These are phyloP conservation scores for Helicostylum pulchrum DNA, from an alignment of 192 early-diverging fungal genomes.

Conservation along the genomic window DNA sequence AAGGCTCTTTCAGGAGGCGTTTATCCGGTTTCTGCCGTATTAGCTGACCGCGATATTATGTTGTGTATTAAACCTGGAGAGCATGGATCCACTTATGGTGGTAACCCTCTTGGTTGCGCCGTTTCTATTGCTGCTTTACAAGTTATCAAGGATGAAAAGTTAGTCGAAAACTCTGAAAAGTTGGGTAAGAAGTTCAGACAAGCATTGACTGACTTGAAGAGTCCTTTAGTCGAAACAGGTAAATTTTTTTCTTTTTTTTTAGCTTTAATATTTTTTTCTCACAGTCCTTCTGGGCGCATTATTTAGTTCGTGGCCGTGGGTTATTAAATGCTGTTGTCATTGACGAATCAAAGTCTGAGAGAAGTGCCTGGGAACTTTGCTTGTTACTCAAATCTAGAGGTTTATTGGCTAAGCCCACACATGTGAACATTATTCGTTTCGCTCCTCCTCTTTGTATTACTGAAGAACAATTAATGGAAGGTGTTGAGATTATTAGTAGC, in stretches of 20 bases:
- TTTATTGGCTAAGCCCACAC: constrained; percentile 96
- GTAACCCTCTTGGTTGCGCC: constrained; percentile 93
- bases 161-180: constrained; percentile 74
- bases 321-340: constrained; percentile 96
- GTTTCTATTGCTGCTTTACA: constrained; percentile 92
- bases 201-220: constrained; percentile 70
- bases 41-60: constrained; percentile 80
- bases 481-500: constrained; percentile 74
- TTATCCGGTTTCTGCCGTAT: constrained; percentile 94
- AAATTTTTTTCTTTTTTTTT: background rate
- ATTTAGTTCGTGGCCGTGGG: constrained; percentile 81
- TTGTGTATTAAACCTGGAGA: constrained; percentile 84
- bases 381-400: constrained; percentile 89
- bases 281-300: constrained; percentile 3
- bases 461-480: constrained; percentile 82
- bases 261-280: no score
- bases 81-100: constrained; percentile 97
- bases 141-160: constrained; percentile 91
- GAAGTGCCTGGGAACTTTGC: constrained; percentile 98
- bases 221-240: constrained; percentile 67
- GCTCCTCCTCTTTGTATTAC: constrained; percentile 94
- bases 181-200: constrained; percentile 85
- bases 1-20: constrained; percentile 97
- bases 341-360: constrained; percentile 74
- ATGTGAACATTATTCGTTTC: constrained; percentile 96